Evolutionary conservation across 495 filamentous ascomycete genomes (phyloP), one percentile per base, ranked within the genome.

Genomic region (Durotheca rogersii): DNA sequence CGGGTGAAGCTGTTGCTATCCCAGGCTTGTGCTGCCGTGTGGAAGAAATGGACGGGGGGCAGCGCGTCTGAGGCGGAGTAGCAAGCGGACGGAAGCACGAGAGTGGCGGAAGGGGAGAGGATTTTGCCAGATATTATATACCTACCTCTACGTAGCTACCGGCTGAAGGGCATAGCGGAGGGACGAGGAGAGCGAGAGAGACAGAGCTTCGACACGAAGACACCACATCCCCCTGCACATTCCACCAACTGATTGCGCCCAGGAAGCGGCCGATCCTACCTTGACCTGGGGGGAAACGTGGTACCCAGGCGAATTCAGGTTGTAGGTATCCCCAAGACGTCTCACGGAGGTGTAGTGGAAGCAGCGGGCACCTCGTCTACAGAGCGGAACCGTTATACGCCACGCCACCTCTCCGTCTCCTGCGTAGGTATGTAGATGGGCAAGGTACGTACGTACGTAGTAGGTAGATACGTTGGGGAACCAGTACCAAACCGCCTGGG

Each of bases 101-200:
- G 40, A 44, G 44, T 40, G 45, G 51, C 51, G 47, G 46, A 46
- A 55, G 50, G 35, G 51, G 51, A 41, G 56, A 46, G 51, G 32
- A 43, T 42, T 50, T 50, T 47, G 56, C 42, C 36, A 47, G 51
- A 55, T 60, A 51, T 60, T 60, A 60, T 60, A 60, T 60, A n/a
- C n/a, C n/a, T n/a, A n/a, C n/a, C n/a, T n/a, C n/a, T n/a, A n/a
- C n/a, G n/a, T n/a, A 60, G 45, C 20, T 45, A 50, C 51, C 46
- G 23, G 35, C 36, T 16, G 17, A 40, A 50, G 55, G 55, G 47
- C n/a, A n/a, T 52, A 41, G 27, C 27, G 14, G 39, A 48, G 40
- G 55, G 40, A 58, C n/a, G n/a, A 53, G 40, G 49, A 58, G 53
- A 43, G 48, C 40, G 48, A 18, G 33, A 31, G 42, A 38, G 42